Evolutionary conservation across 2,329 filamentous ascomycete species (phyloP), one percentile per base, ranked within the genome.

Genomic region (Apiospora marii): DNA sequence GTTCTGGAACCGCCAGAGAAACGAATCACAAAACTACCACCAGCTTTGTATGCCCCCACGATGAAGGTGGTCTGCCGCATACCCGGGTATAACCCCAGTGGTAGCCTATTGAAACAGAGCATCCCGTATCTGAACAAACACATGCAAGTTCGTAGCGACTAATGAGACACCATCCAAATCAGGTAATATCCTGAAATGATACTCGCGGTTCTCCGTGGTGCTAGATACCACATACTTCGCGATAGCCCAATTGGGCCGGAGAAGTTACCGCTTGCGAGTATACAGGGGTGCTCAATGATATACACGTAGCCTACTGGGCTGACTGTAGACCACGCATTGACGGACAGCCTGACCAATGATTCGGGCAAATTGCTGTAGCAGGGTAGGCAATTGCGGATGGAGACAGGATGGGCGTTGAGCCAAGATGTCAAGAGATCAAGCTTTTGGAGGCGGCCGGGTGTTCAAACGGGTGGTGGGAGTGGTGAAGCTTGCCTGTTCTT

Each of bases 341-440:
- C 22, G 16, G 53, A 61, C 34, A 16, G 53, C 8, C 16, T 37
- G 53, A 37, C 30, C 53, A 61, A 22, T 37, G 22, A 22, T 61
- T 19, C 7, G 22, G 46, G 46, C 46, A 8, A 10, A 49, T 1
- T 49, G 19, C 19, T n/a, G 22, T 6, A 7, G 16, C 16, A 48
- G 46, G 46, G 19, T 0, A 48, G 6, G 7, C 19, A 49, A n/a
- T 10, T 6, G 22, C n/a, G 4, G n/a, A 51, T 14, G 5, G 49
- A 41, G 37, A 10, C 37, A 41, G 37, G 37, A 41, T 24, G 24
- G 53, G 3, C 58, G 58, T 8, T 3, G n/a, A 41, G 10, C 34
- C 4, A 64, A 41, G 8, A 22, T 64, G 58, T n/a, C 10, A 64
- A 64, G 58, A 64, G 58, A 64, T n/a, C 58, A 64, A 64, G 58